Conservation (phyloP, 108 stramenopile genomes). For the Poteriospumella lacustris region DNA sequence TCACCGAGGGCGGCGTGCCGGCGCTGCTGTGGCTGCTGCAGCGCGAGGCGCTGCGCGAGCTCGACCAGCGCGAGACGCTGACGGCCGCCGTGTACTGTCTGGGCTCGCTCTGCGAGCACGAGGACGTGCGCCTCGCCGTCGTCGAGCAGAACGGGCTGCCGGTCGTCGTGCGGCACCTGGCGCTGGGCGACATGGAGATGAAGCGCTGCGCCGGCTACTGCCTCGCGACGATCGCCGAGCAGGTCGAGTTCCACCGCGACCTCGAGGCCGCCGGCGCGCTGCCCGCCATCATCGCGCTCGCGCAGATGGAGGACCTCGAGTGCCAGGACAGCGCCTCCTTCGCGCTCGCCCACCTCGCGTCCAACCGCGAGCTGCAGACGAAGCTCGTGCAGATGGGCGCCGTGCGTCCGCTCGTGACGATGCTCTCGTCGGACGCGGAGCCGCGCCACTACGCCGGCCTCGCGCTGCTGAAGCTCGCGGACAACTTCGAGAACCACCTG, state of each 20-base stretch:
- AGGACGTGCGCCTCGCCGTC: constrained; percentile 53
- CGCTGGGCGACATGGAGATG: constrained; percentile 60
- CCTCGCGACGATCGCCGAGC: constrained; percentile 61
- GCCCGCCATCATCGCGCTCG: constrained; percentile 57
- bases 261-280: constrained; percentile 55
- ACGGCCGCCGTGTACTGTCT: constrained; percentile 61
- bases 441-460: constrained; percentile 74
- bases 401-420: constrained; percentile 66
- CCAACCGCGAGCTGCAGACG: constrained; percentile 66
- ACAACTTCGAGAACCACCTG: constrained; percentile 77
- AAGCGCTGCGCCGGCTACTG: constrained; percentile 67
- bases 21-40: constrained; percentile 52
- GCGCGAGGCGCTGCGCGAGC: not conserved
- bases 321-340: constrained; percentile 71
- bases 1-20: constrained; percentile 58
- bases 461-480: constrained; percentile 73
- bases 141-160: constrained; percentile 58
- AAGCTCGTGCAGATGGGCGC: constrained; percentile 62
- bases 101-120: constrained; percentile 62
- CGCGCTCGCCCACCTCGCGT: constrained; percentile 64
- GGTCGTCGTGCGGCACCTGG: constrained; percentile 47
- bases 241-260: constrained; percentile 59
- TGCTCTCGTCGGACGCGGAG: constrained; percentile 67
- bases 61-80: constrained; percentile 57
- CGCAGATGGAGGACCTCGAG: constrained; percentile 68